Evolutionary conservation across 2,329 filamentous ascomycete genomes (phyloP).

Genomic region (Ilyonectria sp.): DNA sequence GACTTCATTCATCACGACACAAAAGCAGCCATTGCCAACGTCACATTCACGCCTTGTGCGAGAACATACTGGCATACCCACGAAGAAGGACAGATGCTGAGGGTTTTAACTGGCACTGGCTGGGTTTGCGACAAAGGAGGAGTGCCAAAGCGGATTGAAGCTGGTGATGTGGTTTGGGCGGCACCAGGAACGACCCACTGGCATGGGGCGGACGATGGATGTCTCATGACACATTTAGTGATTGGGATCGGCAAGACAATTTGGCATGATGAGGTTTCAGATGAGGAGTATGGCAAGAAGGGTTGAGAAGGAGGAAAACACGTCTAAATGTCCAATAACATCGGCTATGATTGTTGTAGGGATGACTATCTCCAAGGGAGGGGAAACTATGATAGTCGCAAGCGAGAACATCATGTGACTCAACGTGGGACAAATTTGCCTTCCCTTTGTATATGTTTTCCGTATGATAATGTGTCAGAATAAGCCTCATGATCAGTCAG

Average conservation of each 20-base stretch:
- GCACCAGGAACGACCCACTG: conserved; percentile 17
- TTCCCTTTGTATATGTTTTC: too few species aligned
- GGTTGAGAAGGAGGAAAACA: too few species aligned
- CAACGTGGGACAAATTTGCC: too few species aligned
- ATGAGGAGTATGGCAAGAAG: conserved; percentile 12
- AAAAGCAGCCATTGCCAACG: conserved; percentile 11
- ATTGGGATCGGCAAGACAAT: conserved; percentile 20
- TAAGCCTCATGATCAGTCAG: too few species aligned
- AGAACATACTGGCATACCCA: conserved; percentile 23
- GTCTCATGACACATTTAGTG: conserved; percentile 16
- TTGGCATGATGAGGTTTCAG: conserved; percentile 19
- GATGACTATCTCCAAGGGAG: too few species aligned
- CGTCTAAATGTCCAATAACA: too few species aligned
- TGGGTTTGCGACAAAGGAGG: conserved; percentile 25
- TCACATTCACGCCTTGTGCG: conserved; percentile 22
- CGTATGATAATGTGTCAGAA: too few species aligned
- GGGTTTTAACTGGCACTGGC: conserved; percentile 12
- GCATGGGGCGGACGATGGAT: conserved; percentile 21
- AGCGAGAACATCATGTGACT: too few species aligned
- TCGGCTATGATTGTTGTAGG: too few species aligned
- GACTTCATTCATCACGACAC: conserved; percentile 12
- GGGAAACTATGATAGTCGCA: too few species aligned
- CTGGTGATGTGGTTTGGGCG: conserved; percentile 13
- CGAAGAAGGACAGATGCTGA: conserved; percentile 21
- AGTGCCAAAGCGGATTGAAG: conserved; percentile 7